Evolutionary conservation across 2,329 filamentous ascomycete genomes (phyloP).

Genomic region (Coniochaeta prunicola): DNA sequence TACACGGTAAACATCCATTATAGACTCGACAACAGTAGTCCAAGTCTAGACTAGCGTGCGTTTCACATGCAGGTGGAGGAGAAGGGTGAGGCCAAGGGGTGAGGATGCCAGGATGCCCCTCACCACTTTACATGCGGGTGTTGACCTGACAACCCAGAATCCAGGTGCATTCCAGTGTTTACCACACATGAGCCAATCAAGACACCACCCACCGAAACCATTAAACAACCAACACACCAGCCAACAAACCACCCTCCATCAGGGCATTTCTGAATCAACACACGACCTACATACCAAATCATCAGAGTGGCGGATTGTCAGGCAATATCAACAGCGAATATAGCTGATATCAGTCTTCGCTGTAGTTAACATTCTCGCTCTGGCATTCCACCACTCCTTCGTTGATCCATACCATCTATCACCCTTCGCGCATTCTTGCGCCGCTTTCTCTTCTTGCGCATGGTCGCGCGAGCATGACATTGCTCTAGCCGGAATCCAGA

Average conservation of each 20-base stretch:
- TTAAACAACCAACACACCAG: neutral
- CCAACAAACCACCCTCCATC: neutral
- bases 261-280: neutral
- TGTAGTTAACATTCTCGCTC: neutral
- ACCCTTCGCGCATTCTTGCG: neutral
- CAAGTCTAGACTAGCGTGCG: no score
- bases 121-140: neutral
- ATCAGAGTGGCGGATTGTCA: neutral
- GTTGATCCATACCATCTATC: neutral
- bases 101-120: neutral
- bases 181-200: neutral
- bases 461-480: neutral
- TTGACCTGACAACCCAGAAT: neutral
- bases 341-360: neutral
- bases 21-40: no score
- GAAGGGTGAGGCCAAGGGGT: neutral
- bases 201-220: neutral
- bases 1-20: no score
- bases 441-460: neutral
- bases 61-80: neutral
- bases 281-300: neutral
- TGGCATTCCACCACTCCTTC: neutral
- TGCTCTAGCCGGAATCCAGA: neutral
- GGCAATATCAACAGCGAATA: conserved; percentile 1
- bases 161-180: neutral